Base-by-base conservation (phyloP, 495 filamentous ascomycete species). In the Hypoxylon rickii region DNA sequence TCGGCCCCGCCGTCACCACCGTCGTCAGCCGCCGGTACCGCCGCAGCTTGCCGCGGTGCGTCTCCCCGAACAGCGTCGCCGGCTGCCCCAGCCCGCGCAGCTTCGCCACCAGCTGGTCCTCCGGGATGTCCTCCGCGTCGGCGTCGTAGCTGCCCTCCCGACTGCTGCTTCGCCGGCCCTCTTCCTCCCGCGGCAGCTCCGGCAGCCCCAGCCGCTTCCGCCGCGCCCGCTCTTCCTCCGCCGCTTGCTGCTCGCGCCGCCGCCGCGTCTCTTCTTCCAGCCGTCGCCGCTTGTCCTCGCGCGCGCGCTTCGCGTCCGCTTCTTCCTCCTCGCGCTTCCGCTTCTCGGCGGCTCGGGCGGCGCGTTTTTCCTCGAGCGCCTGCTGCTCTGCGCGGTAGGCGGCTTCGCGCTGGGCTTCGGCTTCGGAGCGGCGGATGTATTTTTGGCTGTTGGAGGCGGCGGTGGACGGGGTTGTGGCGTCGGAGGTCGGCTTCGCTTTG, bases 261-360 rank as follows among this genome's bases (percentile, higher is more conserved):
- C 67, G 70, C 20, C 83, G 78, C 13, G 85, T 87, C 61, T 96
- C 90, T 58, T 96, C 91, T 1, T 90, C 92, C 5, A 97, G 78
- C 39, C 80, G 77, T 50, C 80, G 80, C 53, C 87, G 85, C 73
- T 96, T 96, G 55, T 90, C 89, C 39, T 94, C 89, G 10, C 90
- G 82, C 21, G 79, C 79, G 6, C 78, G 80, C 38, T 80, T 79
- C 29, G 86, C 85, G 15, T 82, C 77, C 3, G 84, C 81, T 44
- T 89, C 90, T 16, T 96, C 94, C 15, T 96, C 93, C 42, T 97
- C 92, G n/a, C 82, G 79, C 72, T 92, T 92, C 46, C 92, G 90
- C 71, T 97, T 97, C 54, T 86, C 80, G 7, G 79, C 76, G 0
- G 81, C 75, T 29, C 81, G 83, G 24, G 85, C 83, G 42, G 86